Evolutionary conservation across 805 yeast species (phyloP), one percentile per base, ranked within the genome.

Genomic region (Blastobotrys peoriensis): DNA sequence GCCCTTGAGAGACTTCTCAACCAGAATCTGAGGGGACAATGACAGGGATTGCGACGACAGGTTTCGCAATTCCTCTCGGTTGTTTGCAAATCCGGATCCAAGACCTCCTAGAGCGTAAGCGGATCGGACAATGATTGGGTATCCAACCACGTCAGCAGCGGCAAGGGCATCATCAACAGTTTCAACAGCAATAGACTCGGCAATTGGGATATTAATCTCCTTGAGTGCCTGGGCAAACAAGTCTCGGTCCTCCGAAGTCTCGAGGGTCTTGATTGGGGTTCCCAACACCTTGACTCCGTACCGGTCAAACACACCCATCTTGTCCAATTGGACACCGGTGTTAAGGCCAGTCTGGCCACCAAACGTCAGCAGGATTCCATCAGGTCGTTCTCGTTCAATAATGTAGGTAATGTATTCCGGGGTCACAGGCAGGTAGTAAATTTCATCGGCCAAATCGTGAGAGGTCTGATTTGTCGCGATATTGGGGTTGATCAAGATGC

Each of bases 331-430:
- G 42, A 93, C 94, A 69, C 98, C 98, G 49, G 91, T 96, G 63
- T 89, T 93, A 59, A 93, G 75, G 53, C 84, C 98, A 27, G 99
- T 93, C 72, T 93, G 99, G 55, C 99, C 99, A 61, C 99, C 99
- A 65, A 93, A 93, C 3, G 98, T 91, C 62, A 91, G 76, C 61
- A 91, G 73, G 45, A 93, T 89, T 38, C 96, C 98, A 67, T 93
- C 98, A 34, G 98, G 98, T 56, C 79, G 78, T 71, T 93, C 99
- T 53, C 95, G 81, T 69, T 93, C 96, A 53, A 93, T 91, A 61
- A 93, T 86, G 66, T 93, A 86, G 36, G 89, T 85, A 56, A 93
- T 88, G 67, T 91, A 93, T 64, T 93, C 98, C 16, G 98, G 85
- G 33, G 98, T 93, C 40, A 93, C 98, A 13, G 98, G 98, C 49